Evolutionary conservation across 2,329 filamentous ascomycete genomes (phyloP), one percentile per base, ranked within the genome.

Genomic region (Trichothecium roseum): DNA sequence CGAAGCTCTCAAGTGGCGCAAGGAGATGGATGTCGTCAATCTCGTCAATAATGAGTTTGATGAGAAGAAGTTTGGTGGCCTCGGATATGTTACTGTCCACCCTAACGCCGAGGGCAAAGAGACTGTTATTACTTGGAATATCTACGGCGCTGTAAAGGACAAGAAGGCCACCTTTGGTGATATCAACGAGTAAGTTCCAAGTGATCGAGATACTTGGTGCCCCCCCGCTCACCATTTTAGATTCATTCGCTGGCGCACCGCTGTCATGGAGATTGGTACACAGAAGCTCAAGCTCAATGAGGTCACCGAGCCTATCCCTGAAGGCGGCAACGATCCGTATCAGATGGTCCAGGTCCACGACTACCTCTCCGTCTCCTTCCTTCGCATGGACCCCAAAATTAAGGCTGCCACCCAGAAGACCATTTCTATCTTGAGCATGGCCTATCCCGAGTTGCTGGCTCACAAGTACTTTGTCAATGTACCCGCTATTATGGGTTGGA

Each of bases 401-500:
- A 87, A 84, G 57, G 69, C 77, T 4, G 83, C 84, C 13, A 82
- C 77, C 44, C 79, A 77, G 51, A 78, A 88, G 62, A 88, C 84
- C 31, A 93, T 95, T 55, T 72, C 82, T 42, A 69, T 83, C 35
- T 86, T 95, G 55, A 74, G 79, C 35, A 78, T 74, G 46, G 83
- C 84, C 45, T 95, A 95, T 62, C 88, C 89, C 0, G 89, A 95
- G 64, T 76, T 94, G 8, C 71, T 95, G 17, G 42, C 52, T 7
- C 66, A 89, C 63, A 95, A 95, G 68, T 95, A 88, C 70, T 95
- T 95, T 54, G 83, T 95, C 62, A 95, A 95, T 51, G 85, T 95
- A 5, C 89, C 89, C 0, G 61, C 79, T 37, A 69, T 95, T 50
- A 95, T 95, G 88, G 84, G 85, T 38, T 95, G 88, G 69, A 73